Evolutionary conservation across 2,329 filamentous ascomycete genomes (phyloP), one percentile per base, ranked within the genome.

Genomic region (Zarea fungicola): DNA sequence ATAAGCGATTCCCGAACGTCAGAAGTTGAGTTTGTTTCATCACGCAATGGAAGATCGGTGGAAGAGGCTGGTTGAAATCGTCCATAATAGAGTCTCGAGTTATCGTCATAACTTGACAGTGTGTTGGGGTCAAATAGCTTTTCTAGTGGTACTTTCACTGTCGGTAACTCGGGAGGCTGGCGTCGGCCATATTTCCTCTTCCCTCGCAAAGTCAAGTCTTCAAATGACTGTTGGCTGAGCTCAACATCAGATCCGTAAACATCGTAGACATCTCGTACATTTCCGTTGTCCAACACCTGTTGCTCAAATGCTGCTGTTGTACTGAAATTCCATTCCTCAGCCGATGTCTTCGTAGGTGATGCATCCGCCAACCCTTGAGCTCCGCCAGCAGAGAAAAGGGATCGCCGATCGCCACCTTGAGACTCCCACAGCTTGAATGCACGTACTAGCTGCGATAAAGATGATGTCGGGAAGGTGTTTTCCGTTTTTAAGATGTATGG

Each of bases 371-470:
- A 68, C 5, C 64, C 70, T 51, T 77, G 73, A 1, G 76, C 77
- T 46, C 78, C 78, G 25, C 74, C 72, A 3, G 70, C 61, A 10
- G 71, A 70, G 51, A 82, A 81, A 0, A 81, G 64, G 13, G 78
- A 81, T 54, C 76, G 76, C 39, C 85, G 74, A 54, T 76, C 78
- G 16, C 84, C 84, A 25, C 85, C 85, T 55, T 77, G 74, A 18
- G 80, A 75, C 61, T 87, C 84, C 84, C 84, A 89, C 11, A 79
- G 64, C 56, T 78, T 80, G 64, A 84, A 89, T 6, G 78, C 80
- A 56, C 80, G 77, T 14, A 89, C 80, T 3, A 89, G 71, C 52
- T 78, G 70, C 7, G 77, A 69, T 3, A 88, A 72, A 13, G 72
- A 75, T 1, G 74, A 74, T 0, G 81, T 82, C 1, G 85, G 84